Conservation (phyloP, 257 asterid genomes). For the Galeopsis tetrahit region DNA sequence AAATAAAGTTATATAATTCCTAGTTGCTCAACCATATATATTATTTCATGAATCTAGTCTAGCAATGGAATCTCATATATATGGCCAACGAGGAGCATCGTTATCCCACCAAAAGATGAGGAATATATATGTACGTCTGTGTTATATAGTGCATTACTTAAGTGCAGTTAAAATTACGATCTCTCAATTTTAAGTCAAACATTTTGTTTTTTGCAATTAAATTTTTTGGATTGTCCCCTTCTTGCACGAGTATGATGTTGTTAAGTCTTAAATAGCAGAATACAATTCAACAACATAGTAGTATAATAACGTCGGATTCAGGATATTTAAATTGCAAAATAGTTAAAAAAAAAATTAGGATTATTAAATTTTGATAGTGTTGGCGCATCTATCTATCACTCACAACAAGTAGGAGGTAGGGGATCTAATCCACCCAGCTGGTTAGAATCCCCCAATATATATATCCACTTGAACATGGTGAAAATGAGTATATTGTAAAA, state of each 20-base stretch:
- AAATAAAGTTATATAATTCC: neutral
- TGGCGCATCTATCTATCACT: conserved; percentile 41
- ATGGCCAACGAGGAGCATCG: neutral
- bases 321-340: no score
- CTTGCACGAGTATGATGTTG: no score
- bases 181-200: no score
- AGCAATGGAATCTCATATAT: neutral
- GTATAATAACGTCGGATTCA: no score
- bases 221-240: no score
- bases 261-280: no score
- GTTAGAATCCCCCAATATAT: conserved; percentile 31
- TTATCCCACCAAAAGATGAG: conserved; percentile 24
- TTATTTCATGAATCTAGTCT: neutral
- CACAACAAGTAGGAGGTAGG: conserved; percentile 34
- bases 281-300: no score
- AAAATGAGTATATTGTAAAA: conserved; percentile 38
- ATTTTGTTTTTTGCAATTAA: no score
- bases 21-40: neutral
- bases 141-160: no score
- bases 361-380: conserved; percentile 11
- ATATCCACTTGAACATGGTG: conserved; percentile 54
- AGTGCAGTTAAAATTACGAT: no score
- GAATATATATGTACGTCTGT: neutral
- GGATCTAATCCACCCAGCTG: conserved; percentile 75
- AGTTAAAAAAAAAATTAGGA: no score